Evolutionary conservation across 2,329 filamentous ascomycete genomes (phyloP).

Genomic region (Monosporascus sp.): DNA sequence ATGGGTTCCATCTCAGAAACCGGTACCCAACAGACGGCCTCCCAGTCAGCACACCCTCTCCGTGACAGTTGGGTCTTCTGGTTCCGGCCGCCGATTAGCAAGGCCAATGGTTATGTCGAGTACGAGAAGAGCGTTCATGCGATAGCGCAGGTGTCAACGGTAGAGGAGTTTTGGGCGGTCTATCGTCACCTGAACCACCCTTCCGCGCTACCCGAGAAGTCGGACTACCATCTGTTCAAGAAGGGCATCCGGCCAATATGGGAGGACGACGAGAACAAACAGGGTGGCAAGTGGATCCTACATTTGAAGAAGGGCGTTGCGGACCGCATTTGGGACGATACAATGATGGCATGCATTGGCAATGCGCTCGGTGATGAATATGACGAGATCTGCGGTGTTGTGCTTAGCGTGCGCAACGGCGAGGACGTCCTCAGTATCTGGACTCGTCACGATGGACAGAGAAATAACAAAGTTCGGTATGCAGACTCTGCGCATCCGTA

Average conservation of each 20-base stretch:
- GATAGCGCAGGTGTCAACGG: constrained; percentile 75
- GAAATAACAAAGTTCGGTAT: constrained; percentile 94
- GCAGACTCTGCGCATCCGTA: constrained; percentile 23
- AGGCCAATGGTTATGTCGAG: constrained; percentile 80
- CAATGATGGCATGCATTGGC: constrained; percentile 83
- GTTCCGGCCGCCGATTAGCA: constrained; percentile 94
- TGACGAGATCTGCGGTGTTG: constrained; percentile 91
- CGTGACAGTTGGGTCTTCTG: constrained; percentile 93
- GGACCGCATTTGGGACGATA: constrained; percentile 94
- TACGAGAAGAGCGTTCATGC: constrained; percentile 95
- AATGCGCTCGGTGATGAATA: constrained; percentile 90
- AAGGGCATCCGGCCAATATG: constrained; percentile 94
- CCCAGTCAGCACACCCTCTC: constrained; percentile 54
- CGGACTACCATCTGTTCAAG: constrained; percentile 97
- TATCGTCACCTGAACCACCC: constrained; percentile 88
- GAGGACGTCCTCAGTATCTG: constrained; percentile 98
- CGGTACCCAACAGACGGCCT: constrained; percentile 32
- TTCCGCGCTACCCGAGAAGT: constrained; percentile 81
- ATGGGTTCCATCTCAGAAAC: constrained; percentile 45
- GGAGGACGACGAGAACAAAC: constrained; percentile 97
- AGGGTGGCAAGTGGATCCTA: constrained; percentile 96
- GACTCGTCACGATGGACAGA: constrained; percentile 88
- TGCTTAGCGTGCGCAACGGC: constrained; percentile 88
- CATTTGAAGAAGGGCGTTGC: constrained; percentile 95
- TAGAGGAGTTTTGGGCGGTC: constrained; percentile 86